phyloP scores from a whole-genome alignment of 2,329 filamentous ascomycete genomes.

The Hypoxylon sp. region DNA sequence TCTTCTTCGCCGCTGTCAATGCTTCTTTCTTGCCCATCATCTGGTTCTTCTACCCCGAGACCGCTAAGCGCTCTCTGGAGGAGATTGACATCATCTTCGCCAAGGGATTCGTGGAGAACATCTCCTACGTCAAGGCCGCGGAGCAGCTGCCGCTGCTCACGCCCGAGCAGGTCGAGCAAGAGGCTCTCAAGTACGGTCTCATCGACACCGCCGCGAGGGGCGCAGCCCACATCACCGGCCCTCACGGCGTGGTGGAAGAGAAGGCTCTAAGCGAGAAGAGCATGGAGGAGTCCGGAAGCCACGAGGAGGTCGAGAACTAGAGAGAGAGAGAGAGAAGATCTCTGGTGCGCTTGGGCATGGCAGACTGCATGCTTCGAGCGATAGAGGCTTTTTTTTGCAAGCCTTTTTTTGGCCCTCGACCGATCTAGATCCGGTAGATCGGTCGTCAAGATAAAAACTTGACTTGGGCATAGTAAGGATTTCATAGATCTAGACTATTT shows the following conservation, averaged over 20 bases:
- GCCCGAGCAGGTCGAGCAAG: constrained; percentile 61
- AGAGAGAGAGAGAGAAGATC: too few relatives aligned
- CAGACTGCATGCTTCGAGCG: constrained; percentile 1
- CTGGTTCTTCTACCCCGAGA: constrained; percentile 64
- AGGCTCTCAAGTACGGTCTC: constrained; percentile 50
- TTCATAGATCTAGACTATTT: constrained; percentile 23
- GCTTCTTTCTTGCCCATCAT: constrained; percentile 50
- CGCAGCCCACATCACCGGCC: constrained; percentile 20
- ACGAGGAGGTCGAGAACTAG: constrained; percentile 37
- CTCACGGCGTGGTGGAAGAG: constrained; percentile 26
- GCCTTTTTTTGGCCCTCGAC: background rate
- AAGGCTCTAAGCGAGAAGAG: constrained; percentile 40
- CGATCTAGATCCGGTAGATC: constrained; percentile 8
- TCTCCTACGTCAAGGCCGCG: constrained; percentile 66
- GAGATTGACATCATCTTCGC: constrained; percentile 68
- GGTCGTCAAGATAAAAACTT: constrained; percentile 16
- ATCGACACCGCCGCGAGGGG: constrained; percentile 44
- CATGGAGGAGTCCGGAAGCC: constrained; percentile 35
- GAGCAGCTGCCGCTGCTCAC: constrained; percentile 63
- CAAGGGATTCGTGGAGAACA: constrained; percentile 66
- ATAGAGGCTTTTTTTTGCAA: background rate
- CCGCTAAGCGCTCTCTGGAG: constrained; percentile 58
- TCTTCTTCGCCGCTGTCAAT: constrained; percentile 52
- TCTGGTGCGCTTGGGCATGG: constrained; percentile 2
- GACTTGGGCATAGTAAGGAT: constrained; percentile 5